phyloP scores from a whole-genome alignment of 306 rosid genomes.

The Prunus dulcis region DNA sequence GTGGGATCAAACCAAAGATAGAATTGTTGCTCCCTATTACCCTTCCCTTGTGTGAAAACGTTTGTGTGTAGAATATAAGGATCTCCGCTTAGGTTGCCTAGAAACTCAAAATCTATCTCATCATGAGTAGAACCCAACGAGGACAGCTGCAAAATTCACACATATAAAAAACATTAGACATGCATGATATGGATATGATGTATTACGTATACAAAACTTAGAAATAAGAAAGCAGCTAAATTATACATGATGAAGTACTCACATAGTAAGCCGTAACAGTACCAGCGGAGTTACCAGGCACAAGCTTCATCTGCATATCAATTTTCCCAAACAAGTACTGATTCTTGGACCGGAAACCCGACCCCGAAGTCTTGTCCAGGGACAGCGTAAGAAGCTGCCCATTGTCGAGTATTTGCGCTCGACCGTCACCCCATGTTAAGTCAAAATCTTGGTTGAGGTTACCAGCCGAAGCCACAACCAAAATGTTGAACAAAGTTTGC shows the following conservation, averaged over 20 bases:
- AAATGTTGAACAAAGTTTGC: neutral
- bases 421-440: constrained; percentile 62
- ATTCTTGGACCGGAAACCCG: constrained; percentile 15
- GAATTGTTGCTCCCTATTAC: constrained; percentile 59
- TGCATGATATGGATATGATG: neutral
- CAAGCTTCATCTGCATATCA: constrained; percentile 65
- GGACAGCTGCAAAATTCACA: constrained; percentile 36
- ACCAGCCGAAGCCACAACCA: constrained; percentile 12
- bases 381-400: constrained; percentile 9
- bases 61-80: constrained; percentile 69
- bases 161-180: neutral
- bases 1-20: constrained; percentile 75
- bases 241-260: neutral
- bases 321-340: constrained; percentile 59
- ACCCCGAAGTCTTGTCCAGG: constrained; percentile 12
- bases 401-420: constrained; percentile 12
- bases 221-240: neutral
- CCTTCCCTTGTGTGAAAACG: constrained; percentile 51
- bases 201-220: neutral
- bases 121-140: constrained; percentile 53
- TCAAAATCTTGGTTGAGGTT: constrained; percentile 53
- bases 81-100: constrained; percentile 63
- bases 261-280: constrained; percentile 51
- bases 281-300: constrained; percentile 45
- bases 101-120: constrained; percentile 66